Base-by-base conservation (phyloP, 805 yeast genomes). In the Barnettozyma botsteinii region DNA sequence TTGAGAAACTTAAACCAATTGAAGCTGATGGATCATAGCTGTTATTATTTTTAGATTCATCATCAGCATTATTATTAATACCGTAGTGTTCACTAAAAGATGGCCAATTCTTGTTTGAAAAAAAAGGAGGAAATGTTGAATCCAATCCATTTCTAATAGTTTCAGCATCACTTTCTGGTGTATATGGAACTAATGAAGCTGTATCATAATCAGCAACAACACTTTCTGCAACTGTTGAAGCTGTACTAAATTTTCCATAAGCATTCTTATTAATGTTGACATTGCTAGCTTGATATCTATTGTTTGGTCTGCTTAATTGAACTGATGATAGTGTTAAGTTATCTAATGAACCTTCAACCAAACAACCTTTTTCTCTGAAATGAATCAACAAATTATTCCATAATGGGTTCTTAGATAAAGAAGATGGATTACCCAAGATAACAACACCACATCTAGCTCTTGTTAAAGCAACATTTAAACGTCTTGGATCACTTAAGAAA, bases 331-430 rank as follows among this genome's bases (percentile, higher is more conserved):
- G 63, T 57, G 82, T 93, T 47, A 89, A 69, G 50, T 79, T 84
- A 43, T 83, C 91, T 49, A 89, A 67, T 2, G 86, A 78, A 10
- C 97, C 97, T 59, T 89, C 96, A 21, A 89, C 97, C 24, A 89
- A 66, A 61, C 94, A 84, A 1, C 95, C 95, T 41, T 73, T 75
- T 51, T 85, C 91, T 61, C 95, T 72, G 64, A 76, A 88, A 57
- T 86, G 94, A 33, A 76, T 62, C 49, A 89, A 66, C 43, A 89
- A 64, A 45, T 77, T 81, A 50, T 79, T 79, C 97, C 97, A 89
- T 46, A 89, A 64, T 11, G 69, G 60, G 59, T 85, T 83, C 43
- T 73, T 72, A 32, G 85, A 72, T 48, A 89, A 68, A 1, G 93
- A 76, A 46, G 81, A 67, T 9, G 96, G 95, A 56, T 88, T 87